Conservation (phyloP, 768 basidiomycete genomes). For the Mycena pura region DNA sequence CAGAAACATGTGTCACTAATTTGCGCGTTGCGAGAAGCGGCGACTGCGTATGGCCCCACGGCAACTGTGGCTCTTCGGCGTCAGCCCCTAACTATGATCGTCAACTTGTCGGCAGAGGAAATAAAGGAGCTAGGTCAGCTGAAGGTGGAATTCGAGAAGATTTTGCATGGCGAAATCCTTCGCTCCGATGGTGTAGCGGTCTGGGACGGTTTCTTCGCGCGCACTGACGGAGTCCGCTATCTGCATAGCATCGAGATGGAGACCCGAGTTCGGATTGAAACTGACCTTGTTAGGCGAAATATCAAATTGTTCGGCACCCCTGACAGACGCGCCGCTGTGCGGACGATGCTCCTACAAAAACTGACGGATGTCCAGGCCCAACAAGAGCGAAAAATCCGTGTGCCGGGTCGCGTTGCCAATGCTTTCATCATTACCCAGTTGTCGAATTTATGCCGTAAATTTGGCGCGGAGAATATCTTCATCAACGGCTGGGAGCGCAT, state of each 20-base stretch:
- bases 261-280: conserved; percentile 50
- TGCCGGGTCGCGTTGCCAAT: conserved; percentile 54
- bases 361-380: conserved; percentile 50
- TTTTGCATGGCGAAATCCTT: conserved; percentile 67
- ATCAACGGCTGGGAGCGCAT: conserved; percentile 51
- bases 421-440: conserved; percentile 56
- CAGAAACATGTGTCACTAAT: conserved; percentile 53
- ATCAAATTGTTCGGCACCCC: conserved; percentile 64
- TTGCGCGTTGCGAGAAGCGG: conserved; percentile 45
- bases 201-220: conserved; percentile 72
- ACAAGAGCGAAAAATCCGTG: conserved; percentile 49
- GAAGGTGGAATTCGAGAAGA: conserved; percentile 66
- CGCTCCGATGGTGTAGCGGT: conserved; percentile 54
- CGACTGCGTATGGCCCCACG: conserved; percentile 36
- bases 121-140: conserved; percentile 57
- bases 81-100: conserved; percentile 29
- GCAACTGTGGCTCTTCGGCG: conserved; percentile 32
- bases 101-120: conserved; percentile 60
- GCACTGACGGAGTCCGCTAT: conserved; percentile 49
- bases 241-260: conserved; percentile 51
- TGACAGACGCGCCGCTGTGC: conserved; percentile 46
- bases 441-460: conserved; percentile 47
- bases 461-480: conserved; percentile 64
- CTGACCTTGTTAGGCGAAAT: conserved; percentile 46
- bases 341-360: conserved; percentile 54